Conservation (phyloP, 2,329 filamentous ascomycete species). For the Penicillium brevicompactum region DNA sequence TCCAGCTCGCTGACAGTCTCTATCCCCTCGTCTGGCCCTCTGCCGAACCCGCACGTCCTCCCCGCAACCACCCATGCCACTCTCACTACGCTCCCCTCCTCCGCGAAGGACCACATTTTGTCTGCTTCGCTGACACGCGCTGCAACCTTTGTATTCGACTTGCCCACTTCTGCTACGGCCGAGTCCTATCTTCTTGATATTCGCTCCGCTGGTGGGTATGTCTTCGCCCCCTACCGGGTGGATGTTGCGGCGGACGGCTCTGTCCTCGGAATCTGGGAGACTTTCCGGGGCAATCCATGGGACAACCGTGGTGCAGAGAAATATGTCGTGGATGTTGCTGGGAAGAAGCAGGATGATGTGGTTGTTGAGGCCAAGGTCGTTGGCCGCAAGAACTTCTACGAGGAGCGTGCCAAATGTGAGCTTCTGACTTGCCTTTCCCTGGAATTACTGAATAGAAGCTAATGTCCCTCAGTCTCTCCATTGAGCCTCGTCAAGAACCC, state of each 20-base stretch:
- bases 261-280: slow-evolving; percentile 73
- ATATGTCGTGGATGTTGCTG: slow-evolving; percentile 35
- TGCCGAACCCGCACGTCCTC: slow-evolving; percentile 47
- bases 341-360: slow-evolving; percentile 39
- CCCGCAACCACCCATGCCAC: slow-evolving; percentile 55
- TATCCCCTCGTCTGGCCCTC: slow-evolving; percentile 44
- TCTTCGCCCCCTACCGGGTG: slow-evolving; percentile 77
- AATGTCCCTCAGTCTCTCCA: slow-evolving; percentile 64
- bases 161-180: slow-evolving; percentile 46
- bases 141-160: slow-evolving; percentile 76
- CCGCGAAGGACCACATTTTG: slow-evolving; percentile 50
- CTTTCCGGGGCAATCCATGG: slow-evolving; percentile 88
- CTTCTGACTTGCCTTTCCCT: slow-evolving; percentile 24
- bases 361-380: slow-evolving; percentile 65
- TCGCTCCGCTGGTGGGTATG: slow-evolving; percentile 67
- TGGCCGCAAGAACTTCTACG: slow-evolving; percentile 72
- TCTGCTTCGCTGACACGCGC: slow-evolving; percentile 66
- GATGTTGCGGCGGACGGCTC: slow-evolving; percentile 58
- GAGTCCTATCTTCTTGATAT: slow-evolving; percentile 79
- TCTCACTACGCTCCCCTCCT: slow-evolving; percentile 47
- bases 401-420: slow-evolving; percentile 75
- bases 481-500: slow-evolving; percentile 85
- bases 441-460: neutral
- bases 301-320: slow-evolving; percentile 69
- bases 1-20: slow-evolving; percentile 38